phyloP scores from a whole-genome alignment of 2,329 filamentous ascomycete genomes.

The Beauveria brongniartii region DNA sequence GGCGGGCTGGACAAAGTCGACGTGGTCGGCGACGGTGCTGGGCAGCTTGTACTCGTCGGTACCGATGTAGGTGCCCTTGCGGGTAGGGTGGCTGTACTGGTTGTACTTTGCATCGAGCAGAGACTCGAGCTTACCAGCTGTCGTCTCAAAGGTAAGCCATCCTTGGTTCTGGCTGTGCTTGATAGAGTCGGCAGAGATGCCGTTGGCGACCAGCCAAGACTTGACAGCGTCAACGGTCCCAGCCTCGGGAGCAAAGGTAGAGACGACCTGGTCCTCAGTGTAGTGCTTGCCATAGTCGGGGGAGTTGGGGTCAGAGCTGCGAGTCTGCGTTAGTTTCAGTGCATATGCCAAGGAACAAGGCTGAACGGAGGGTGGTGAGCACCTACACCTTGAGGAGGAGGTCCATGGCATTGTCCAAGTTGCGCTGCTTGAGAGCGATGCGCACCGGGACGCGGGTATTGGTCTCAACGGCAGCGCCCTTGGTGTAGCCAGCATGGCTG shows the following conservation, averaged over 20 bases:
- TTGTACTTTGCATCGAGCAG: constrained; percentile 32
- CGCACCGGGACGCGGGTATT: constrained; percentile 2
- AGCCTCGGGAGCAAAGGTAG: constrained; percentile 10
- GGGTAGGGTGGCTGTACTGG: constrained; percentile 33
- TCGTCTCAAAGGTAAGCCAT: constrained; percentile 25
- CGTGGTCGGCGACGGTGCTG: constrained; percentile 24
- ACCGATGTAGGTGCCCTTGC: constrained; percentile 25
- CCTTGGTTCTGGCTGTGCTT: constrained; percentile 40
- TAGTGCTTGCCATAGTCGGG: constrained; percentile 10
- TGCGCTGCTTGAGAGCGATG: constrained; percentile 9
- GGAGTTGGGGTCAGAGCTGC: constrained; percentile 1
- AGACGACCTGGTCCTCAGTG: constrained; percentile 2
- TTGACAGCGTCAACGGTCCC: constrained; percentile 41
- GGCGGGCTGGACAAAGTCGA: constrained; percentile 33
- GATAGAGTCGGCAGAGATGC: constrained; percentile 39
- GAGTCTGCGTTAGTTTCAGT: background rate
- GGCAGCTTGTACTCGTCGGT: constrained; percentile 31
- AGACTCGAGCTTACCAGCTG: constrained; percentile 29
- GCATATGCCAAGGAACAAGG: background rate
- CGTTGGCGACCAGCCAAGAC: constrained; percentile 42
- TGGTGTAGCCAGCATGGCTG: background rate
- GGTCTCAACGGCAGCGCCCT: background rate
- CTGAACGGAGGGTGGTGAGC: too few relatives aligned
- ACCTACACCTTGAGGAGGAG: constrained; percentile 7
- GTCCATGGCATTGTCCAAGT: constrained; percentile 8